A percentile compares a stretch with the other conserved stretches of the same genome.
These are phyloP conservation scores for Saturnispora besseyi DNA, from an alignment of 805 yeast genomes.

Conservation along the genomic window DNA sequence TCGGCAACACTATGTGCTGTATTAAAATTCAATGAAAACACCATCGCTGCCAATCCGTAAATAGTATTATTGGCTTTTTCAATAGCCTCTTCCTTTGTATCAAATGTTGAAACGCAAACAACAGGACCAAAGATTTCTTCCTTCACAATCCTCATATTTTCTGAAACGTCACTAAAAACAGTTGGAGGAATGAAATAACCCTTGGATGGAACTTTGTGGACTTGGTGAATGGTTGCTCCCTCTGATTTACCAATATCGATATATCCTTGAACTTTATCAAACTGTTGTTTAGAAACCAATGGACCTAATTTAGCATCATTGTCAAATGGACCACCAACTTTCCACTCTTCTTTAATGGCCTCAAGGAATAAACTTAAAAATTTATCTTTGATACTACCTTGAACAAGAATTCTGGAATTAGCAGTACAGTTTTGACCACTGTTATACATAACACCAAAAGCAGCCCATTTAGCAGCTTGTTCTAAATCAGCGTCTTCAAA, in stretches of 20 bases:
- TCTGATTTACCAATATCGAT: constrained; percentile 38
- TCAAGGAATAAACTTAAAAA: constrained; percentile 37
- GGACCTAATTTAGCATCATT: constrained; percentile 48
- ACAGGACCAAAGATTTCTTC: constrained; percentile 92
- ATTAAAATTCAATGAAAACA: constrained; percentile 60
- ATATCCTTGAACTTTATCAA: constrained; percentile 40
- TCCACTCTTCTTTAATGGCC: constrained; percentile 41
- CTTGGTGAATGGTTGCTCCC: constrained; percentile 39
- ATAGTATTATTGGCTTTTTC: constrained; percentile 59
- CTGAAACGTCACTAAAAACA: constrained; percentile 60
- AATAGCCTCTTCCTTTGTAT: constrained; percentile 59
- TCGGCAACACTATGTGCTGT: constrained; percentile 44
- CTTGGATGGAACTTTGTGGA: constrained; percentile 33
- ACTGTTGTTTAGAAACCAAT: constrained; percentile 47
- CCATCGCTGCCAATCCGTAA: constrained; percentile 78
- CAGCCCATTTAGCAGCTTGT: constrained; percentile 61
- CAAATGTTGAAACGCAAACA: constrained; percentile 56
- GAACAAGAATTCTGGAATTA: constrained; percentile 53
- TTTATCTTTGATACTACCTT: constrained; percentile 46
- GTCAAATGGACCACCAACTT: constrained; percentile 48
- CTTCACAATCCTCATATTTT: constrained; percentile 53
- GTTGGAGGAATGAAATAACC: constrained; percentile 75
- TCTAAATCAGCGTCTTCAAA: constrained; percentile 57
- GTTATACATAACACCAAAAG: constrained; percentile 55
- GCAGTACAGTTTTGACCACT: constrained; percentile 66